Conservation (phyloP, 768 basidiomycete genomes). For the Pleurotus pulmonarius region DNA sequence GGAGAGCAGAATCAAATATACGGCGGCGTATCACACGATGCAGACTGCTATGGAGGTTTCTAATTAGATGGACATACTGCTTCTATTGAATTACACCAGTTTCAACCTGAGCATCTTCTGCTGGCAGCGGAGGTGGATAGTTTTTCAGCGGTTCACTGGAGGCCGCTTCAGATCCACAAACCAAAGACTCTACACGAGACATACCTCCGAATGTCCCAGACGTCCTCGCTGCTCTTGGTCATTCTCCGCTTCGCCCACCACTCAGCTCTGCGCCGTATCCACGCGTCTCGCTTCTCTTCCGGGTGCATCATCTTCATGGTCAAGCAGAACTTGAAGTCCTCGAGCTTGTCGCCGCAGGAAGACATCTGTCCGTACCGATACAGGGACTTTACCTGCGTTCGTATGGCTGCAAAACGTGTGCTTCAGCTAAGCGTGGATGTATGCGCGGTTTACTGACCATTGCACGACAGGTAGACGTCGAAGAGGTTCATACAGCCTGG, state of each 20-base stretch:
- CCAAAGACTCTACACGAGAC: not conserved
- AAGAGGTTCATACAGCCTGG: conserved; percentile 79
- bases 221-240: conserved; percentile 84
- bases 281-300: conserved; percentile 75
- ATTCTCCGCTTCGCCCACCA: conserved; percentile 89
- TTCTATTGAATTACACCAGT: not conserved
- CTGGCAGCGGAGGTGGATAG: not conserved
- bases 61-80: not conserved
- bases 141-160: conserved; percentile 4
- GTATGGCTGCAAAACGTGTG: conserved; percentile 49
- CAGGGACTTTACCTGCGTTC: conserved; percentile 76
- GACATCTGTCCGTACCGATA: conserved; percentile 81
- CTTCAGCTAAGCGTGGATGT: not conserved
- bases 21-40: no score
- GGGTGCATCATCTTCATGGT: conserved; percentile 73
- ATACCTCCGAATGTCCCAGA: conserved; percentile 87
- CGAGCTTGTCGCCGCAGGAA: conserved; percentile 72
- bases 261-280: conserved; percentile 84
- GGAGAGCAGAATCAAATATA: no score
- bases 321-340: conserved; percentile 96
- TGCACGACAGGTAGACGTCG: conserved; percentile 69
- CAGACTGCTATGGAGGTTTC: no score
- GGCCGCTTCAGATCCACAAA: not conserved
- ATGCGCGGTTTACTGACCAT: conserved; percentile 35
- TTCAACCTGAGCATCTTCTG: not conserved